A percentile compares a stretch with the other conserved stretches of the same genome.
Evolutionary conservation across 2,329 filamentous ascomycete species (phyloP).

Genomic region (Drechslerella coelobrocha): DNA sequence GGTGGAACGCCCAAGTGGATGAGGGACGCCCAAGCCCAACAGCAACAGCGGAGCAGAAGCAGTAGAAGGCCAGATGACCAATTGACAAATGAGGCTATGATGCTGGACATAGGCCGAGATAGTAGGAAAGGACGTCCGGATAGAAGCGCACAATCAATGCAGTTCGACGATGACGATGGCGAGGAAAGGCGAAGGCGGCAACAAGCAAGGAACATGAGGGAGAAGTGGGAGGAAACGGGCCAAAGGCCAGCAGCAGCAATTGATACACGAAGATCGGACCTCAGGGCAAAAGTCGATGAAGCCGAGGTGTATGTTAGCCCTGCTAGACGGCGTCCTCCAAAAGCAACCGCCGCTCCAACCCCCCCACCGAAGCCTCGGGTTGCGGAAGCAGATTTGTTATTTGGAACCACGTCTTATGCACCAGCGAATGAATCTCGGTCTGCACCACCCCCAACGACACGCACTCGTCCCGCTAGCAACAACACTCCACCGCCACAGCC

Average conservation of each 20-base stretch:
- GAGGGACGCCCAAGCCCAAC: constrained; percentile 69
- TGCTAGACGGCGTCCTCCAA: constrained; percentile 74
- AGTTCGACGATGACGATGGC: constrained; percentile 35
- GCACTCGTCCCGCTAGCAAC: constrained; percentile 54
- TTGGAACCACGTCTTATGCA: constrained; percentile 57
- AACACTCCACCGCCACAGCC: constrained; percentile 6
- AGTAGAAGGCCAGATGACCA: constrained; percentile 56
- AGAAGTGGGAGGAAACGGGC: constrained; percentile 49
- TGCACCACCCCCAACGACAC: constrained; percentile 43
- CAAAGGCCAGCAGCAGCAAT: constrained; percentile 33
- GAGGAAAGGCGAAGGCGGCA: constrained; percentile 33
- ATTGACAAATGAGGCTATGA: constrained; percentile 74
- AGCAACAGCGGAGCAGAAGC: constrained; percentile 52
- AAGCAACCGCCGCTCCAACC: constrained; percentile 59
- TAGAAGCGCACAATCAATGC: constrained; percentile 46
- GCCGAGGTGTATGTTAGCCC: constrained; percentile 85
- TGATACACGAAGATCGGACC: constrained; percentile 53
- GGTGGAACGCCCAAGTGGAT: constrained; percentile 86
- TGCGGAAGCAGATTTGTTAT: constrained; percentile 67
- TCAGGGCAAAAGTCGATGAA: constrained; percentile 76
- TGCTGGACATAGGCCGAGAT: constrained; percentile 73
- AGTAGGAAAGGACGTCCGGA: constrained; percentile 58
- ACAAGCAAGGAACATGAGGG: constrained; percentile 43
- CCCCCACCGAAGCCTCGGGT: constrained; percentile 60
- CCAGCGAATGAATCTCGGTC: constrained; percentile 14